Base-by-base conservation (phyloP, 2,329 filamentous ascomycete species). In the Botryosphaeria dothidea region DNA sequence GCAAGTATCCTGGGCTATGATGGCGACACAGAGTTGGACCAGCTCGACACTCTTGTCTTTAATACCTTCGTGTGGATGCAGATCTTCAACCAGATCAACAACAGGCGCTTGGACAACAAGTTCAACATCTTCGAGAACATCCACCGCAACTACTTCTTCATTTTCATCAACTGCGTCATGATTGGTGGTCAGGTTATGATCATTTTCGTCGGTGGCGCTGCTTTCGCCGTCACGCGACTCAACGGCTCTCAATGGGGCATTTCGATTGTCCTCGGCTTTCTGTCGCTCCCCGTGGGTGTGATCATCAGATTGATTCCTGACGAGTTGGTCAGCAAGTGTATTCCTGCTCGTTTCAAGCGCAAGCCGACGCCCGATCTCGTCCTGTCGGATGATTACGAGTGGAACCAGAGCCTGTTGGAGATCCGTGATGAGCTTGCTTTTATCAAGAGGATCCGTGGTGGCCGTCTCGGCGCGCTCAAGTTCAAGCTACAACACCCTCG, bases 1-100 rank as follows among this genome's bases (percentile, higher is more conserved):
- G 78, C 78, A 66, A 80, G 73, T 36, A 87, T 92, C 15, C 82
- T 92, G n/a, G 81, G 81, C 8, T 87, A 89, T 69, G 75, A 84
- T 15, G 80, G 80, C 31, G 70, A 74, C 0, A 75, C 79, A 3
- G 78, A 83, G 31, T 71, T 80, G 36, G 75, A 85, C 7, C 74
- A 78, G 15, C 83, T 96, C 66, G 83, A 88, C 64, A 96, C 93
- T 2, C 84, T 98, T 54, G 91, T 98, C 7, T 98, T 98, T 85
- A 98, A 98, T 82, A 95, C 92, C 0, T 98, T 98, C 75, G 94
- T 97, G 62, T 98, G 94, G 94, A 97, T 98, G 93, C 94, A 98
- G 72, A 96, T 98, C 71, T 98, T 98, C 83, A 98, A 98, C 79
- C 91, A 96, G 75, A 92, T 96, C 86, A 98, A 98, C 82, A 97